phyloP scores from a whole-genome alignment of 768 basidiomycete species.

The Lactarius pseudohatsudake region DNA sequence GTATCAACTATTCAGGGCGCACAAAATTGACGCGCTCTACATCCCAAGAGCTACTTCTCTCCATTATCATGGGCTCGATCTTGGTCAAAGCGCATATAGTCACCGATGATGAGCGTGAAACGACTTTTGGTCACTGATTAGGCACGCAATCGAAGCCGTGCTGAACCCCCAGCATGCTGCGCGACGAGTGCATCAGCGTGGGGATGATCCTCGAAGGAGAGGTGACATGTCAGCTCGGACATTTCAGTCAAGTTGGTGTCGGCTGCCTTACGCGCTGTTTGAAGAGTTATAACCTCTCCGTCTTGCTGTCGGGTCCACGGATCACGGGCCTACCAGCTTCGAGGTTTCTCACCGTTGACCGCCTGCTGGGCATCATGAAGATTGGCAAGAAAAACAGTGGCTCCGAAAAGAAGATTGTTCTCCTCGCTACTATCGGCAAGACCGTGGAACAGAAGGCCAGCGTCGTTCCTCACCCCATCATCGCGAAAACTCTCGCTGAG shows the following conservation, averaged over 20 bases:
- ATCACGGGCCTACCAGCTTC: conserved; percentile 72
- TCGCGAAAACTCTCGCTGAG: no score
- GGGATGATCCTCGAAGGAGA: conserved; percentile 97
- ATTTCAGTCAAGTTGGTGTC: no score
- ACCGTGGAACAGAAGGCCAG: no score
- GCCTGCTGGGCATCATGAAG: conserved; percentile 81
- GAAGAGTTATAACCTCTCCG: conserved; percentile 92
- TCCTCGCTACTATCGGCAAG: no score
- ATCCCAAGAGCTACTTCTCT: conserved; percentile 80
- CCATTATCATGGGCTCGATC: conserved; percentile 89
- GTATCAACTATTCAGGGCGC: conserved; percentile 60
- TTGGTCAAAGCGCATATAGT: conserved; percentile 97
- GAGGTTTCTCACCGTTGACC: conserved; percentile 70
- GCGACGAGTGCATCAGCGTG: conserved; percentile 93
- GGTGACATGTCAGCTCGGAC: no score
- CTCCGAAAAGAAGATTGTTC: no score
- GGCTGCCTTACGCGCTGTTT: no score
- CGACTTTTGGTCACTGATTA: conserved; percentile 92
- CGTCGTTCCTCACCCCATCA: no score
- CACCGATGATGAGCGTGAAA: conserved; percentile 94
- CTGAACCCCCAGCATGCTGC: conserved; percentile 90
- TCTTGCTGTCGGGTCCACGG: conserved; percentile 74
- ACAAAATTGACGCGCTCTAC: conserved; percentile 61
- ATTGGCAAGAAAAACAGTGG: no score
- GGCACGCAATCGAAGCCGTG: conserved; percentile 97